Conservation (phyloP, 140 eudicot species). For the Anethum foeniculum region DNA sequence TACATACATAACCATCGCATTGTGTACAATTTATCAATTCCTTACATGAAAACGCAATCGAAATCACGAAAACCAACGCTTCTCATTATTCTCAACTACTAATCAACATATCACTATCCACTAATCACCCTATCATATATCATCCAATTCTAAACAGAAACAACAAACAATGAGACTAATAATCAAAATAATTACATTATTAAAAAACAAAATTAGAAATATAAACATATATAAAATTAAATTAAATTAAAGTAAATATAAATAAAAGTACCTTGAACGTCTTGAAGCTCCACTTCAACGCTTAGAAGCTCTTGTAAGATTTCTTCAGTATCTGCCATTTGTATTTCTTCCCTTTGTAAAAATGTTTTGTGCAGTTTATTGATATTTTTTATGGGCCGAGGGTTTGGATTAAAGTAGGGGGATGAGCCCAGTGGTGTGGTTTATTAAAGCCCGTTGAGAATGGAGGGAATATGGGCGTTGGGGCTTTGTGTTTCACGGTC, state of each 20-base stretch:
- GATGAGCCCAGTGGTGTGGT: too few relatives aligned
- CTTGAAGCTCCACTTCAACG: slow-evolving; percentile 12
- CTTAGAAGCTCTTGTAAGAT: slow-evolving; percentile 1
- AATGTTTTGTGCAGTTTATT: not conserved
- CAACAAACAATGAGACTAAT: not conserved
- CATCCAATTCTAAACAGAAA: not conserved
- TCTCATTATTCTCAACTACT: not conserved
- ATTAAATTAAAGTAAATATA: too few relatives aligned
- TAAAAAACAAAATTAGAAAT: not conserved
- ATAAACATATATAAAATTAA: not conserved
- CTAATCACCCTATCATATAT: not conserved
- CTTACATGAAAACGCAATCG: not conserved
- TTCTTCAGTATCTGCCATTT: slow-evolving; percentile 2
- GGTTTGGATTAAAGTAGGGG: too few relatives aligned
- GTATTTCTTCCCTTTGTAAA: not conserved
- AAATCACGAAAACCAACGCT: not conserved
- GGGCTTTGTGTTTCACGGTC: too few relatives aligned
- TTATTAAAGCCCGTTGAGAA: not conserved
- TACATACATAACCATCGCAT: not conserved
- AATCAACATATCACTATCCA: not conserved
- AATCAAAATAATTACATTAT: not conserved
- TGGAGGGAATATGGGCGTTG: not conserved
- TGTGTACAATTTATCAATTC: not conserved
- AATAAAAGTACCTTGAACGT: slow-evolving; percentile 2
- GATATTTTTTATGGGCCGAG: not conserved